phyloP scores from a whole-genome alignment of 805 yeast genomes.

The Cyberlindnera mycetangii region DNA sequence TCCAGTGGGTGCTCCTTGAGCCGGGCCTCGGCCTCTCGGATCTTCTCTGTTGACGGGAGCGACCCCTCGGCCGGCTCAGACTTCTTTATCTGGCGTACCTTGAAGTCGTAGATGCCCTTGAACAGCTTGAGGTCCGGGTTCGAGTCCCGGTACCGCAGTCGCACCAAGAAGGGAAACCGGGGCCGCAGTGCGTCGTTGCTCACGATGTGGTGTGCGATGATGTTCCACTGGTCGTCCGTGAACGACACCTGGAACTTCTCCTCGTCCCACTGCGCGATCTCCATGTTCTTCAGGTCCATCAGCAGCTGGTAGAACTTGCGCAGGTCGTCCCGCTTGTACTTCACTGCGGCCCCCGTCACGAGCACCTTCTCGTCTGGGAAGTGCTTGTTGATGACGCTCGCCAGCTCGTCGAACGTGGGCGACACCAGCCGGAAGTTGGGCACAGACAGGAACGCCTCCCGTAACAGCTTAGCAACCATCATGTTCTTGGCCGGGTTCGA shows the following conservation, averaged over 20 bases:
- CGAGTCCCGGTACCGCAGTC: slow-evolving; percentile 8
- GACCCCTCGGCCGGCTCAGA: background rate
- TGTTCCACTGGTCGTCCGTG: slow-evolving; percentile 11
- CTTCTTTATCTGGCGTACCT: background rate
- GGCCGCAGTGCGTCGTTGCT: background rate
- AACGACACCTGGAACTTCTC: slow-evolving; percentile 7
- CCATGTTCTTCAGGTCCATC: slow-evolving; percentile 9
- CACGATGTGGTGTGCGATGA: slow-evolving; percentile 4
- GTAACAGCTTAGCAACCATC: slow-evolving; percentile 7
- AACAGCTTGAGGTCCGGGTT: slow-evolving; percentile 12
- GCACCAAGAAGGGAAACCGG: background rate
- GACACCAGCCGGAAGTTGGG: slow-evolving; percentile 3
- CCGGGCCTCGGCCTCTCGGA: slow-evolving; percentile 4
- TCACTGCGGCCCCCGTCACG: slow-evolving; percentile 2
- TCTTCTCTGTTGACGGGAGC: slow-evolving; percentile 5
- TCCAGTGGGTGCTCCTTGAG: background rate
- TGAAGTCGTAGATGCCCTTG: slow-evolving; percentile 9
- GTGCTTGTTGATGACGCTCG: slow-evolving; percentile 3
- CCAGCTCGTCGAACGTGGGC: slow-evolving; percentile 5
- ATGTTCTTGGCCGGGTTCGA: slow-evolving; percentile 9
- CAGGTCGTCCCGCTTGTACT: slow-evolving; percentile 12
- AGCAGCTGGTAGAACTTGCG: slow-evolving; percentile 9
- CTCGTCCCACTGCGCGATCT: slow-evolving; percentile 12
- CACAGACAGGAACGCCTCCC: slow-evolving; percentile 2
- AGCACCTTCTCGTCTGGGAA: slow-evolving; percentile 8